phyloP scores from a whole-genome alignment of 2,329 filamentous ascomycete species.

The Cladosporium oxysporum region DNA sequence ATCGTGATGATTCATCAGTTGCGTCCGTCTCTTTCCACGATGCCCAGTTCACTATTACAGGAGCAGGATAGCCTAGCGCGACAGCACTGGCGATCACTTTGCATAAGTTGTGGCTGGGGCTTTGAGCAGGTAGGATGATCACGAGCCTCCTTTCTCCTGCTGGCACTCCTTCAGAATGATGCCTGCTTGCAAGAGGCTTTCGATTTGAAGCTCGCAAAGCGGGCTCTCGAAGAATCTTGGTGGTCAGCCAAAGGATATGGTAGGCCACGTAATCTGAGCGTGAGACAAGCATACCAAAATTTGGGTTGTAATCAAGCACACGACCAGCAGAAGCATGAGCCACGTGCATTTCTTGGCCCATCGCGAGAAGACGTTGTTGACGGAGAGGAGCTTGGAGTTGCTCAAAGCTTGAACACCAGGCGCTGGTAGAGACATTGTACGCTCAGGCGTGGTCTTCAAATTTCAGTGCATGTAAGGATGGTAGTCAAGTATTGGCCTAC shows the following conservation, averaged over 20 bases:
- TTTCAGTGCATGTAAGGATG: background rate
- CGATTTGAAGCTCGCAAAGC: background rate
- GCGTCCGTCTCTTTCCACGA: background rate
- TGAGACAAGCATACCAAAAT: background rate
- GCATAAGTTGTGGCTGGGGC: constrained; percentile 19
- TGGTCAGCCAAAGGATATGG: background rate
- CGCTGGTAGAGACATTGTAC: background rate
- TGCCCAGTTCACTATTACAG: constrained; percentile 20
- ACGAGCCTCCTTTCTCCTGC: constrained; percentile 17
- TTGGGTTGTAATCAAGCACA: background rate
- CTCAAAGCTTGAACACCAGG: background rate
- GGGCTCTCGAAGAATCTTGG: background rate
- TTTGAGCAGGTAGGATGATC: constrained; percentile 18
- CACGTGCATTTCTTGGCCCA: background rate
- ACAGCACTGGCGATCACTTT: constrained; percentile 18
- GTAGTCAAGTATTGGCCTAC: background rate
- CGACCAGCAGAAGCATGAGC: background rate
- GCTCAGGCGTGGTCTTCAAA: background rate
- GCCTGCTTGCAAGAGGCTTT: background rate
- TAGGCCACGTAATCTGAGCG: background rate
- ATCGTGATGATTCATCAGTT: background rate
- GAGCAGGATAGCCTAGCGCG: constrained; percentile 19
- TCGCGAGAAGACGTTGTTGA: background rate
- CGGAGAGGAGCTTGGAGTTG: background rate
- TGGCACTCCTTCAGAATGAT: background rate